Percentiles rank a stretch among this genome's conserved stretches.
Evolutionary conservation across 139 green algal species (phyloP).

Genomic region (Micractinium conductrix): DNA sequence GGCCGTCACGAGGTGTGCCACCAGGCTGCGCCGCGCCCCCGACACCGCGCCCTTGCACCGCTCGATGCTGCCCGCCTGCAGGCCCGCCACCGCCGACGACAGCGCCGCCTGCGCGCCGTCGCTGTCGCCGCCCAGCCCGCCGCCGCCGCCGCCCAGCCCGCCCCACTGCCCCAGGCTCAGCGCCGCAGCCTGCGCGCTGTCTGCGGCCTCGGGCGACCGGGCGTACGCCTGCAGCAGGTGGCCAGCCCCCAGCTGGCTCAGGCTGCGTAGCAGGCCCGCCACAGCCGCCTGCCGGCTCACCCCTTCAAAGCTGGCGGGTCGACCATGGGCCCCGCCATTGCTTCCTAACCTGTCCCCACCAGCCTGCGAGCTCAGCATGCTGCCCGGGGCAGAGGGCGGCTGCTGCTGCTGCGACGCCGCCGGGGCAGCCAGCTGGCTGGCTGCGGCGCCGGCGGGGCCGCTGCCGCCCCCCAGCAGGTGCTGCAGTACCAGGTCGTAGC

Average conservation of each 20-base stretch:
- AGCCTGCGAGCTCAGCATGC: neutral
- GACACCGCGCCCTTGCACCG: conserved; percentile 43
- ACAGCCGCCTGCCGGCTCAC: conserved; percentile 9
- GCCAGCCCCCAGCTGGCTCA: conserved; percentile 10
- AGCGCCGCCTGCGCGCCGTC: conserved; percentile 29
- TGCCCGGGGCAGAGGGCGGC: neutral
- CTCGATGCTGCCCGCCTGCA: conserved; percentile 50
- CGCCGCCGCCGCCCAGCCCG: neutral
- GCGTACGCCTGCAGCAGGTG: conserved; percentile 1
- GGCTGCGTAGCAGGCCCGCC: conserved; percentile 33
- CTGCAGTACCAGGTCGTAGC: conserved; percentile 58
- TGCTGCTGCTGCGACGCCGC: neutral
- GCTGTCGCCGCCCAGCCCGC: neutral
- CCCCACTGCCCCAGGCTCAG: conserved; percentile 33
- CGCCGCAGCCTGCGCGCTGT: neutral
- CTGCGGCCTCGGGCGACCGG: neutral
- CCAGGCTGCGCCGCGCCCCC: conserved; percentile 11
- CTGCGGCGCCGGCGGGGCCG: neutral
- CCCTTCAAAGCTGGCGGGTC: conserved; percentile 1
- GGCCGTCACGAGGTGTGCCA: conserved; percentile 37
- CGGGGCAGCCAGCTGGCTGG: neutral
- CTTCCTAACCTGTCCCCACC: neutral
- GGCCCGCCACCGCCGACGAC: conserved; percentile 42
- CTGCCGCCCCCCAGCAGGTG: neutral
- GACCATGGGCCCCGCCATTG: too few relatives aligned